phyloP scores from a whole-genome alignment of 2,329 filamentous ascomycete genomes.

The Cercospora nicotianae region DNA sequence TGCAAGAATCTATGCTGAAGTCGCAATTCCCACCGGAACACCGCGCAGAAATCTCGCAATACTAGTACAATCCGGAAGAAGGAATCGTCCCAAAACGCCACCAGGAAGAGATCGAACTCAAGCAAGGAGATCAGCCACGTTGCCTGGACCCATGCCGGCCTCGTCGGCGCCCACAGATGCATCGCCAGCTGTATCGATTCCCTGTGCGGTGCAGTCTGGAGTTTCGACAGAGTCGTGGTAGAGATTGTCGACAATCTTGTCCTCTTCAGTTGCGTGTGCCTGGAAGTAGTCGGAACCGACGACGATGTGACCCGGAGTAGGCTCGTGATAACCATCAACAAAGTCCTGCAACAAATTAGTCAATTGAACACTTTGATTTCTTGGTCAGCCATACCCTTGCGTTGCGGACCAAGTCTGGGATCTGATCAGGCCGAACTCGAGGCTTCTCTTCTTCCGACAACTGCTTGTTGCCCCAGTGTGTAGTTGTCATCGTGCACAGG shows the following conservation, averaged over 20 bases:
- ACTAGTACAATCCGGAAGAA: neutral
- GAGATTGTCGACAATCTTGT: neutral
- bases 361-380: neutral
- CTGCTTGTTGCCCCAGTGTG: slow-evolving; percentile 36
- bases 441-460: slow-evolving; percentile 27
- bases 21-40: neutral
- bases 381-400: slow-evolving; percentile 14
- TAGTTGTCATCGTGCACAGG: slow-evolving; percentile 47
- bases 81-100: neutral
- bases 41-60: slow-evolving; percentile 3
- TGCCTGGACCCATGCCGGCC: neutral
- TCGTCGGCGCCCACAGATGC: neutral
- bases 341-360: slow-evolving; percentile 15
- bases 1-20: neutral
- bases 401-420: slow-evolving; percentile 26
- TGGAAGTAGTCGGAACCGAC: slow-evolving; percentile 27
- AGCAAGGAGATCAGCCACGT: neutral
- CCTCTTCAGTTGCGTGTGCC: neutral
- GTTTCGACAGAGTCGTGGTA: neutral
- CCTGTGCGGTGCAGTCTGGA: neutral
- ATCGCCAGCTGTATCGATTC: neutral
- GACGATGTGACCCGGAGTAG: slow-evolving; percentile 20
- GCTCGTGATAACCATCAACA: slow-evolving; percentile 14
- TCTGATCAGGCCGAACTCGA: slow-evolving; percentile 19
- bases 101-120: neutral